These are phyloP conservation scores for Globisporangium nunn DNA, from an alignment of 352 stramenopile species.

Conservation along the genomic window DNA sequence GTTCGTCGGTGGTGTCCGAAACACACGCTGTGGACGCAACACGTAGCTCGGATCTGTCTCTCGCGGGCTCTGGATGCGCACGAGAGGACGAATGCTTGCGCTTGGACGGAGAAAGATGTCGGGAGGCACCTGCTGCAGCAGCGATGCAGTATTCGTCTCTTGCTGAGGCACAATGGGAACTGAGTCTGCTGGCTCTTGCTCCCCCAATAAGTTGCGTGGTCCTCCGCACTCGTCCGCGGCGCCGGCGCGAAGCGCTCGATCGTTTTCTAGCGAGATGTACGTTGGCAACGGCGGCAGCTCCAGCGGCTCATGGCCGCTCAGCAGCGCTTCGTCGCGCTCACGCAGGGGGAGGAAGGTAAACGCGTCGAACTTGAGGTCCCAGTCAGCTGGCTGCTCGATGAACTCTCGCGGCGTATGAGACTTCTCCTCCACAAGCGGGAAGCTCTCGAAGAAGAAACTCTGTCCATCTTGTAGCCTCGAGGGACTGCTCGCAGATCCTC, in stretches of 20 bases:
- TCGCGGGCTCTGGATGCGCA: slow-evolving; percentile 21
- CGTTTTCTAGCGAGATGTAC: slow-evolving; percentile 46
- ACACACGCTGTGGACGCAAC: slow-evolving; percentile 42
- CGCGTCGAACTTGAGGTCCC: slow-evolving; percentile 40
- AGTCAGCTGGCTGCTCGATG: slow-evolving; percentile 36
- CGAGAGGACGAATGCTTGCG: slow-evolving; percentile 42
- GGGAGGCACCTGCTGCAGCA: slow-evolving; percentile 32
- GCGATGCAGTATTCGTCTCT: slow-evolving; percentile 15
- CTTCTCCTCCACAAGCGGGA: slow-evolving; percentile 58
- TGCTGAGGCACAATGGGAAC: not conserved
- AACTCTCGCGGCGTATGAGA: slow-evolving; percentile 23
- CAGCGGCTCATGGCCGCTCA: slow-evolving; percentile 52
- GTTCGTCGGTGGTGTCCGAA: slow-evolving; percentile 28
- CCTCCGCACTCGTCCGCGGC: slow-evolving; percentile 39
- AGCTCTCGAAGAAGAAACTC: slow-evolving; percentile 35
- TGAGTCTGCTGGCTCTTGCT: not conserved
- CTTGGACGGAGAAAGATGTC: slow-evolving; percentile 48
- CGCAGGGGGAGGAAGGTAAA: slow-evolving; percentile 58
- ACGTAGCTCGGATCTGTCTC: slow-evolving; percentile 47
- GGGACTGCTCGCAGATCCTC: too few relatives aligned
- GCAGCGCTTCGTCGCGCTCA: slow-evolving; percentile 55
- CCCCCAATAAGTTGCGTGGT: not conserved
- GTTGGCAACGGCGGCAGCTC: slow-evolving; percentile 48
- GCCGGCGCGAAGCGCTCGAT: slow-evolving; percentile 29
- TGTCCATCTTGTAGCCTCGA: not conserved